Evolutionary conservation across 2,329 filamentous ascomycete genomes (phyloP).

Genomic region (Periconia sp.): DNA sequence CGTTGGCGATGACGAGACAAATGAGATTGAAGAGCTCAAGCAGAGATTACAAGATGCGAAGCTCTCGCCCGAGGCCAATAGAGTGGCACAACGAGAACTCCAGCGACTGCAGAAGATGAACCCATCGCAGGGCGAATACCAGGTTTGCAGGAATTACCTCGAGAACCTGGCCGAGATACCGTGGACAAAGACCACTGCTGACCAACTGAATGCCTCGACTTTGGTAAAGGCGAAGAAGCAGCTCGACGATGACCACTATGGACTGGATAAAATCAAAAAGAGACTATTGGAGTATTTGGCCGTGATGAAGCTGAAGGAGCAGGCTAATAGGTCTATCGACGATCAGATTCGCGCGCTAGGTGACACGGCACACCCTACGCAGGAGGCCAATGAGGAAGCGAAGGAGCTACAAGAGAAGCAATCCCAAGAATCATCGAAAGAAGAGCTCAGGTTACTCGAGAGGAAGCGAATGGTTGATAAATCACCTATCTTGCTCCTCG

Average conservation of each 20-base stretch:
- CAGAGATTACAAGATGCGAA: slow-evolving; percentile 84
- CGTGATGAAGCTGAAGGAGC: slow-evolving; percentile 93
- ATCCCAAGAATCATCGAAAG: slow-evolving; percentile 43
- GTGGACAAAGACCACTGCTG: slow-evolving; percentile 84
- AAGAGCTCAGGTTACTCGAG: slow-evolving; percentile 75
- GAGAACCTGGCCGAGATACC: slow-evolving; percentile 94
- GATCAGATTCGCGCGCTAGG: slow-evolving; percentile 70
- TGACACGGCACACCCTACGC: slow-evolving; percentile 45
- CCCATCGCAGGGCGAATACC: slow-evolving; percentile 93
- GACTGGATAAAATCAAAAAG: slow-evolving; percentile 97
- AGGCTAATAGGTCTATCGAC: slow-evolving; percentile 82
- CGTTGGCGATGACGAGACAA: slow-evolving; percentile 74
- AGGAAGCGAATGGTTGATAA: slow-evolving; percentile 90
- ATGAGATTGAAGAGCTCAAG: slow-evolving; percentile 89
- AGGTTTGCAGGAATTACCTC: slow-evolving; percentile 89
- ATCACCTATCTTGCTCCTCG: slow-evolving; percentile 91
- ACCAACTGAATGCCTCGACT: slow-evolving; percentile 82
- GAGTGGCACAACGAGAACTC: slow-evolving; percentile 88
- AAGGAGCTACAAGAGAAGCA: slow-evolving; percentile 51
- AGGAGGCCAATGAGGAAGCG: slow-evolving; percentile 46
- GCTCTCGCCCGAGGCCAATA: slow-evolving; percentile 82
- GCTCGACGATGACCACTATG: slow-evolving; percentile 95
- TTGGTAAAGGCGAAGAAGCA: slow-evolving; percentile 82
- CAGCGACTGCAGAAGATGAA: slow-evolving; percentile 93
- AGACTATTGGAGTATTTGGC: slow-evolving; percentile 92